Base-by-base conservation (phyloP, 345 rosid genomes). In the Erysimum cheiranthoides region DNA sequence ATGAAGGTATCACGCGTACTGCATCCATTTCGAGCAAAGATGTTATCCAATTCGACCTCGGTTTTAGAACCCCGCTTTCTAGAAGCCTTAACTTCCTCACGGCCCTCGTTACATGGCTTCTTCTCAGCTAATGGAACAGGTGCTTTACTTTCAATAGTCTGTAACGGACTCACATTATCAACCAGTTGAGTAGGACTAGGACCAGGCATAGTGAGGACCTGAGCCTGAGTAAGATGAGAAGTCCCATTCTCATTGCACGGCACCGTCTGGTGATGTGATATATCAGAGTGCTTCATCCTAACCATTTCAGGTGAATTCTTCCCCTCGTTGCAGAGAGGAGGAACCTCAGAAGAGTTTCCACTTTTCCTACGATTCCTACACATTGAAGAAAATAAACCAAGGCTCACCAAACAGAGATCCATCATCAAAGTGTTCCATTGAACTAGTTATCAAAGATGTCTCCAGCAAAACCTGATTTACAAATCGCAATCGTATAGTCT, bases 281-380 rank as follows among this genome's bases (percentile, higher is more conserved):
- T 50, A 30, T 85, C 89, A 82, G 82, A 74, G 71, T 83, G 82
- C 76, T 87, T 88, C 79, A 73, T 84, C 61, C 78, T 88, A 77
- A 84, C 79, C 78, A 73, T 50, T 14, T 83, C 89, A 38, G 77
- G 71, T 52, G 86, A 79, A 75, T 75, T 70, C 68, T 52, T 73
- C 30, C 16, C 70, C 51, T 73, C 72, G 7, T 63, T 57, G 42
- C 60, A 38, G 63, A 57, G 61, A 52, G 65, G 30, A 77, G 65
- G 30, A 77, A 70, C 61, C 60, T 72, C 81, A 61, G 35, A 59
- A 66, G 78, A 61, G 14, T 45, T 78, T 52, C 77, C 70, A 60
- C 57, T 3, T 42, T 73, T 78, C 63, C 59, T 78, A 73, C 73
- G 77, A 60, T 35, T 73, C 78, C 81, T 78, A 73, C 73, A 78